These are phyloP conservation scores for Wickerhamomyces sp. DNA, from an alignment of 1,139 yeast genomes.

Conservation along the genomic window DNA sequence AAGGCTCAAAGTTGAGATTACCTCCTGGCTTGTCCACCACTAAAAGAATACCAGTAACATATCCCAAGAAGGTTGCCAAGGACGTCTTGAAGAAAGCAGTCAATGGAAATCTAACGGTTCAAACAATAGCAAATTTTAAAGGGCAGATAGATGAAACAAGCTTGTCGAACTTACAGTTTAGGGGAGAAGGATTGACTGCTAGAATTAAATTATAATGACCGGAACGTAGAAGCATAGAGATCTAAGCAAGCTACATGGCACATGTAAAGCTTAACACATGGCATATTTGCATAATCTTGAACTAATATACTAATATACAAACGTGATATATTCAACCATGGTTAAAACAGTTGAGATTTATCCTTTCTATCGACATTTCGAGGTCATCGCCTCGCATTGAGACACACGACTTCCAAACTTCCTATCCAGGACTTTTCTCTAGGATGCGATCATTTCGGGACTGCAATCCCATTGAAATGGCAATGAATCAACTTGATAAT, in stretches of 20 bases:
- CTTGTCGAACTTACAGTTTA: constrained; percentile 36
- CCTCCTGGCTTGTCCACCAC: constrained; percentile 49
- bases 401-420: constrained; percentile 25
- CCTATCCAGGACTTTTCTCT: constrained; percentile 26
- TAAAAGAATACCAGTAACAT: constrained; percentile 43
- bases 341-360: constrained; percentile 11
- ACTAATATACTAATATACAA: neutral
- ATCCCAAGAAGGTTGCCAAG: constrained; percentile 42
- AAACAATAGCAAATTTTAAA: constrained; percentile 38
- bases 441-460: constrained; percentile 25
- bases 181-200: constrained; percentile 39
- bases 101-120: constrained; percentile 45
- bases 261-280: too few species aligned
- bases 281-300: neutral
- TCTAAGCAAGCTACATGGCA: too few species aligned
- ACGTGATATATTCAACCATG: neutral
- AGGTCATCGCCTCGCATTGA: constrained; percentile 16
- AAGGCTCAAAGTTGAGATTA: constrained; percentile 33
- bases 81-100: constrained; percentile 44
- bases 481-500: constrained; percentile 25
- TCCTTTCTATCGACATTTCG: constrained; percentile 27
- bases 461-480: constrained; percentile 24
- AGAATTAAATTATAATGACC: constrained; percentile 32
- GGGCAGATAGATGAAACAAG: constrained; percentile 34
- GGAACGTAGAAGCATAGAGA: too few species aligned